Conservation (phyloP, 805 yeast species). For the Starmerella geochares region DNA sequence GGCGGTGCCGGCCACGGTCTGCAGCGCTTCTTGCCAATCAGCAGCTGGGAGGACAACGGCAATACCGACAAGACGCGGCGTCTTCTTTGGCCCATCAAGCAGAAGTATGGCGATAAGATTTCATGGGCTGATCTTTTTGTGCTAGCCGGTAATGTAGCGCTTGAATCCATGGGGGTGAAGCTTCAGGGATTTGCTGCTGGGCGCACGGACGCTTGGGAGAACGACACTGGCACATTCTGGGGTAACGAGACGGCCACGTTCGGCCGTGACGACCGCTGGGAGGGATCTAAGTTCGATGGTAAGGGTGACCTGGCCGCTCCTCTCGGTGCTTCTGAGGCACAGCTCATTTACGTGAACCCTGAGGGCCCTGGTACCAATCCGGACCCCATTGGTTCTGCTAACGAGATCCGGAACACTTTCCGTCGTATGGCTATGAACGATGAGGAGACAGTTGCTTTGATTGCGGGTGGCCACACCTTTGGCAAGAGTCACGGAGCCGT, state of each 20-base stretch:
- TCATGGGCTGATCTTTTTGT: slow-evolving; percentile 22
- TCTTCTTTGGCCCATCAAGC: slow-evolving; percentile 23
- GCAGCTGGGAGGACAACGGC: slow-evolving; percentile 21
- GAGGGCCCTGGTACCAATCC: slow-evolving; percentile 22
- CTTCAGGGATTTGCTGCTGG: slow-evolving; percentile 20
- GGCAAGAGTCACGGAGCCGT: slow-evolving; percentile 23
- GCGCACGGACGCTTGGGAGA: slow-evolving; percentile 20
- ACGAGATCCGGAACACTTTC: slow-evolving; percentile 21
- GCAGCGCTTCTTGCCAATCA: slow-evolving; percentile 21
- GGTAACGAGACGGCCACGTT: slow-evolving; percentile 5
- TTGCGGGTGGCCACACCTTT: slow-evolving; percentile 24
- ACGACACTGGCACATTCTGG: slow-evolving; percentile 19
- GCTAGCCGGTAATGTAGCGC: slow-evolving; percentile 22
- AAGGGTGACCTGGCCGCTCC: slow-evolving; percentile 17
- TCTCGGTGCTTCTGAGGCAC: slow-evolving; percentile 14
- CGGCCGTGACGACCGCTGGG: slow-evolving; percentile 19
- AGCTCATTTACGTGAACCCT: slow-evolving; percentile 23
- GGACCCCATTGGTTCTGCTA: slow-evolving; percentile 18
- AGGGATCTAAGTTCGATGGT: slow-evolving; percentile 6
- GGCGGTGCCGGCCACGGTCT: slow-evolving; percentile 21
- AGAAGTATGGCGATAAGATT: slow-evolving; percentile 22
- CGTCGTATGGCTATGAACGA: slow-evolving; percentile 22
- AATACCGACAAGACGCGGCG: slow-evolving; percentile 23
- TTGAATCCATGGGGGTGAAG: slow-evolving; percentile 21
- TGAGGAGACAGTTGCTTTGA: slow-evolving; percentile 22